These are phyloP conservation scores for Auriscalpium orientale DNA, from an alignment of 768 basidiomycete species.

Conservation along the genomic window DNA sequence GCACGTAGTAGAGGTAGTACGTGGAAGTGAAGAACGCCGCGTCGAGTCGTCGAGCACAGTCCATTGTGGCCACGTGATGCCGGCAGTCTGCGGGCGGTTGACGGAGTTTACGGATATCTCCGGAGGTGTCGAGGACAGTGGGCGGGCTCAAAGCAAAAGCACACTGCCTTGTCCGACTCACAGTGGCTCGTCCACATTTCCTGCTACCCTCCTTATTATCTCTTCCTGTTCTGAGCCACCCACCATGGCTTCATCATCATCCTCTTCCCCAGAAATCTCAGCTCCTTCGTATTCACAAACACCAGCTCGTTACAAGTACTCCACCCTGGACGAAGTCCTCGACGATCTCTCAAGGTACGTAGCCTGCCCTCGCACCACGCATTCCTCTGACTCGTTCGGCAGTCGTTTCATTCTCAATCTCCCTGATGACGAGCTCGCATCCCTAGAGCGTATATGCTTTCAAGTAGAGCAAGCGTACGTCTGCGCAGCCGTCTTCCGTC, in stretches of 20 bases:
- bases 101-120: background rate
- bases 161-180: constrained; percentile 18
- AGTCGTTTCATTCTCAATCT: constrained; percentile 97
- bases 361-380: constrained; percentile 6
- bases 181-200: constrained; percentile 24
- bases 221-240: constrained; percentile 18
- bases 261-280: constrained; percentile 69
- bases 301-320: constrained; percentile 54
- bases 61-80: constrained; percentile 1
- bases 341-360: constrained; percentile 83
- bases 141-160: background rate
- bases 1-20: background rate
- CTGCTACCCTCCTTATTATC: constrained; percentile 25
- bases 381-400: constrained; percentile 7
- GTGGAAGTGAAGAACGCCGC: background rate
- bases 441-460: constrained; percentile 91
- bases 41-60: background rate
- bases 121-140: too few relatives aligned
- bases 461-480: constrained; percentile 98
- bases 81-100: constrained; percentile 8
- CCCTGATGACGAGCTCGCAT: constrained; percentile 85
- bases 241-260: constrained; percentile 68
- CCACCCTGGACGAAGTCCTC: constrained; percentile 73
- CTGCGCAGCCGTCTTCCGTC: constrained; percentile 3
- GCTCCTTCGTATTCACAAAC: constrained; percentile 30